phyloP scores from a whole-genome alignment of 78 protist genomes.

The Guillardia theta region DNA sequence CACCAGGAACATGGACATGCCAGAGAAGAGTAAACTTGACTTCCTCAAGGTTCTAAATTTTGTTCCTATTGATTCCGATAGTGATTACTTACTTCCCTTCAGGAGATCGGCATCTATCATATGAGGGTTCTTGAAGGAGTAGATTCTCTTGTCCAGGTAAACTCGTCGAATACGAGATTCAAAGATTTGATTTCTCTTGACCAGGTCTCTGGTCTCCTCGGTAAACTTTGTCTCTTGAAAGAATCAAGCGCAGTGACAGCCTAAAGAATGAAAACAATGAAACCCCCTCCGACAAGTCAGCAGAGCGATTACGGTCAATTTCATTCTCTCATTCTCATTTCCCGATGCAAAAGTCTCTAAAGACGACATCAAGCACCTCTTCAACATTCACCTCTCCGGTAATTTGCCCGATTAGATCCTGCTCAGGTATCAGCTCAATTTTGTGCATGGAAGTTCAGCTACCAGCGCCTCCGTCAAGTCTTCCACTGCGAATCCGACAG shows the following conservation, averaged over 20 bases:
- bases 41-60: conserved; percentile 64
- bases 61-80: not conserved
- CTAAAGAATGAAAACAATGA: not conserved
- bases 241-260: not conserved
- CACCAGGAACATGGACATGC: not conserved
- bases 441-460: no score
- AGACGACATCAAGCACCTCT: conserved; percentile 14
- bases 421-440: no score
- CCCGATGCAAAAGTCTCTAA: conserved; percentile 38
- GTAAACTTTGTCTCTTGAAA: conserved; percentile 56
- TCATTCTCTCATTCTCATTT: not conserved
- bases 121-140: conserved; percentile 81
- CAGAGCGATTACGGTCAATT: not conserved
- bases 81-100: not conserved
- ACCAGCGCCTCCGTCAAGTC: no score
- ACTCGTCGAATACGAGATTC: no score
- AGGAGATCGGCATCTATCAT: conserved; percentile 80
- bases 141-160: no score
- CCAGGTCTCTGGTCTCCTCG: conserved; percentile 87
- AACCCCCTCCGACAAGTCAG: not conserved
- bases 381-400: conserved; percentile 13
- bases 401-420: no score
- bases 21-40: conserved; percentile 62
- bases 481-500: no score
- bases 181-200: no score